Conservation (phyloP, 768 basidiomycete genomes). For the Pleurotus tuber-regium region DNA sequence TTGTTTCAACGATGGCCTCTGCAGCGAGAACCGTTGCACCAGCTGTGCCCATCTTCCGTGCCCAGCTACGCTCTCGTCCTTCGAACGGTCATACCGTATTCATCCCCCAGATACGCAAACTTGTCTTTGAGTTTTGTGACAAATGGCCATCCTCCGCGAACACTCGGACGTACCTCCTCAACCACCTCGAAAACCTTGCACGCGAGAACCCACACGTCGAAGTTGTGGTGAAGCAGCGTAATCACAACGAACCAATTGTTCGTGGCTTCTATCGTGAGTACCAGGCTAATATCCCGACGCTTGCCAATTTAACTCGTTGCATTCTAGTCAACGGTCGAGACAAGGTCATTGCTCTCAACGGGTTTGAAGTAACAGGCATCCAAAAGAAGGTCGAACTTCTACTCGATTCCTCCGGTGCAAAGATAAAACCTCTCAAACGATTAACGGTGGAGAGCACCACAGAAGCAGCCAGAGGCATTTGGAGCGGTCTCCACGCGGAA, state of each 20-base stretch:
- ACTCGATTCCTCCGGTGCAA: constrained; percentile 83
- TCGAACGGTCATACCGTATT: constrained; percentile 76
- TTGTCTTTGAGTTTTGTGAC: constrained; percentile 89
- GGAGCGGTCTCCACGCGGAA: constrained; percentile 85
- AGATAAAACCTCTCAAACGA: constrained; percentile 79
- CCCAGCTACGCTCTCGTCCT: constrained; percentile 50
- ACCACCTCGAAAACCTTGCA: constrained; percentile 63
- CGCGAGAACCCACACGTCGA: constrained; percentile 79
- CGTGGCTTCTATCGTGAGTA: constrained; percentile 79
- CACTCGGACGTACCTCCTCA: constrained; percentile 66
- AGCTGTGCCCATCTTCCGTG: constrained; percentile 36
- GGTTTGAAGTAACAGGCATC: constrained; percentile 71
- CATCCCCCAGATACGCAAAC: constrained; percentile 76
- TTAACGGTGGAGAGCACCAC: constrained; percentile 74
- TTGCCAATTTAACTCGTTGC: constrained; percentile 18
- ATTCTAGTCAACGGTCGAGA: constrained; percentile 79
- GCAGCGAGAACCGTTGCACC: constrained; percentile 8
- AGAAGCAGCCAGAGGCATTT: constrained; percentile 83
- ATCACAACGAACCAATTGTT: constrained; percentile 73
- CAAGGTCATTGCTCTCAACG: constrained; percentile 82
- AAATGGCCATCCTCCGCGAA: constrained; percentile 74
- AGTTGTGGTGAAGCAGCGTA: constrained; percentile 75
- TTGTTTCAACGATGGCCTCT: constrained; percentile 2
- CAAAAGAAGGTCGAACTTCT: constrained; percentile 78
- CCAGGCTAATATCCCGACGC: constrained; percentile 13